Percentiles rank a stretch among this genome's conserved stretches.
These are phyloP conservation scores for Endotrypanum monterogeii DNA, from an alignment of 208 protist species.

Conservation along the genomic window DNA sequence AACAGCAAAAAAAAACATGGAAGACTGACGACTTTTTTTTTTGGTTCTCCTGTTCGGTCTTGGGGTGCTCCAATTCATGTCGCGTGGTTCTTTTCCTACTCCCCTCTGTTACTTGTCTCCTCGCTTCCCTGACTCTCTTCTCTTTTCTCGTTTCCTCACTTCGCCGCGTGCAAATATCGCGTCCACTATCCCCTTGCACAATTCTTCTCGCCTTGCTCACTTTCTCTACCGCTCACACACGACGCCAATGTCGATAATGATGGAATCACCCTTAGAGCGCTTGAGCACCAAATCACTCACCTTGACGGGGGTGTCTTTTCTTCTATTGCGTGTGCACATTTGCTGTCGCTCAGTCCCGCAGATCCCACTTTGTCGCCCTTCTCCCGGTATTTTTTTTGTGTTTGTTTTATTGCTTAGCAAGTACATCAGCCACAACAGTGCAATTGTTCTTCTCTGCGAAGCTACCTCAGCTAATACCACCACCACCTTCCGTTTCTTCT, in stretches of 20 bases:
- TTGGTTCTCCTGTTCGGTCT: not conserved
- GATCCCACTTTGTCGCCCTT: not conserved
- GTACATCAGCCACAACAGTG: not conserved
- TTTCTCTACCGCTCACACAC: not conserved
- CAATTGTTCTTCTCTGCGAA: not conserved
- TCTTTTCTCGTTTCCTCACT: not conserved
- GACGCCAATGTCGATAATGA: not conserved
- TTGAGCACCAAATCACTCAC: not conserved
- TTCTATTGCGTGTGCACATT: constrained; percentile 5
- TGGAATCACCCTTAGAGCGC: not conserved
- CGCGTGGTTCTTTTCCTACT: not conserved
- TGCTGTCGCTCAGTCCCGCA: not conserved
- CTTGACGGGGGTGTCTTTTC: not conserved
- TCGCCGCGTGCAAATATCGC: not conserved
- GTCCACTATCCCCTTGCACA: not conserved
- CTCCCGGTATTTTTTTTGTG: not conserved
- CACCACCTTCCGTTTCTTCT: not conserved
- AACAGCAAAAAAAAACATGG: too few species aligned
- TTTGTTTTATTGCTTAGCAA: not conserved
- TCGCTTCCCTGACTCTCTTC: not conserved
- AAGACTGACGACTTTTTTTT: too few species aligned
- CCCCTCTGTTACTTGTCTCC: too few species aligned
- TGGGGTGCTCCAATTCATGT: not conserved
- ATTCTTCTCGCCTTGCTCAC: too few species aligned
- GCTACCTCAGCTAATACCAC: not conserved